A percentile compares a stretch with the other conserved stretches of the same genome.
phyloP scores from a whole-genome alignment of 1,139 yeast species.

The Magnusiomyces magnusii region DNA sequence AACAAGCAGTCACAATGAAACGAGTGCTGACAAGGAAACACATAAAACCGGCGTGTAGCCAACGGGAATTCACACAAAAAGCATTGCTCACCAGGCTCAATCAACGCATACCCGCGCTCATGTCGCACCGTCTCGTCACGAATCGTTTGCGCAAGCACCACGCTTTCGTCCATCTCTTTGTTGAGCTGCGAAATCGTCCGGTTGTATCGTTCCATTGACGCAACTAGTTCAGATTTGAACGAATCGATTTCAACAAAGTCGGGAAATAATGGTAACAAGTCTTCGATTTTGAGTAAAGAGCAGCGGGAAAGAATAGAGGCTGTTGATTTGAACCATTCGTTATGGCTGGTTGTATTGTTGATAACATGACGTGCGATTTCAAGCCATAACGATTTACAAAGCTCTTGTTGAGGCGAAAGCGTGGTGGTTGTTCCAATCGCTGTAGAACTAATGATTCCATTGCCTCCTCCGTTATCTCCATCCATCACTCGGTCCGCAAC shows the following conservation, averaged over 20 bases:
- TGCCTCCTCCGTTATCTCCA: background rate
- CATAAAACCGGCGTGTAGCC: slow-evolving; percentile 63
- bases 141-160: slow-evolving; percentile 54
- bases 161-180: slow-evolving; percentile 69
- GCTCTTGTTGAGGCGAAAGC: slow-evolving; percentile 27
- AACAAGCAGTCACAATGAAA: slow-evolving; percentile 85
- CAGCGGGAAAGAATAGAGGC: slow-evolving; percentile 42
- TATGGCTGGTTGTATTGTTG: slow-evolving; percentile 6
- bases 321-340: slow-evolving; percentile 30
- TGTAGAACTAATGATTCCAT: background rate
- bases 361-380: slow-evolving; percentile 58
- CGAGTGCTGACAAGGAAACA: slow-evolving; percentile 86
- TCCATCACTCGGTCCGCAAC: slow-evolving; percentile 49
- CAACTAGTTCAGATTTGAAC: slow-evolving; percentile 74
- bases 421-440: background rate
- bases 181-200: slow-evolving; percentile 55
- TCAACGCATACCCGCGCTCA: slow-evolving; percentile 44
- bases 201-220: slow-evolving; percentile 68
- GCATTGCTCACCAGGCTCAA: slow-evolving; percentile 85
- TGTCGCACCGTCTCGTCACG: slow-evolving; percentile 51
- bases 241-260: slow-evolving; percentile 75
- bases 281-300: slow-evolving; percentile 64
- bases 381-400: slow-evolving; percentile 69
- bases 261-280: slow-evolving; percentile 76
- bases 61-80: slow-evolving; percentile 59